Conservation (phyloP, 2,329 filamentous ascomycete species). For the Alternaria dauci region DNA sequence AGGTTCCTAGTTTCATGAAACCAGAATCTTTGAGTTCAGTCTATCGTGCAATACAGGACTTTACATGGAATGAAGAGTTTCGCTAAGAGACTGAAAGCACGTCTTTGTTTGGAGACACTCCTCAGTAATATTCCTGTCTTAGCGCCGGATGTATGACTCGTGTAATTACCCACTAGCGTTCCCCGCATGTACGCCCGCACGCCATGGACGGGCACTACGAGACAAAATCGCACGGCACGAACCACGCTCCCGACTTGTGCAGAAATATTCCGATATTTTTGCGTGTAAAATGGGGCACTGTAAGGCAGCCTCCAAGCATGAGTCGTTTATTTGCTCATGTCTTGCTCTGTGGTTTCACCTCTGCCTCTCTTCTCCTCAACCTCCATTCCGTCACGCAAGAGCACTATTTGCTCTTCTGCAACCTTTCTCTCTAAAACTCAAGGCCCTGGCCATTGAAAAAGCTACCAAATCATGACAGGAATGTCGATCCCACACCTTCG, state of each 20-base stretch:
- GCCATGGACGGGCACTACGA: background rate
- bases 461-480: background rate
- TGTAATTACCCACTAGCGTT: background rate
- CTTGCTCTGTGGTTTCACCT: background rate
- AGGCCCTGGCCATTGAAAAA: background rate
- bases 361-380: background rate
- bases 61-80: no score
- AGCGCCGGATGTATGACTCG: background rate
- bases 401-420: background rate
- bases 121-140: background rate
- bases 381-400: background rate
- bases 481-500: constrained; percentile 17
- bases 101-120: no score
- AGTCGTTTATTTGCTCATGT: background rate
- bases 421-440: background rate
- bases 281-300: background rate
- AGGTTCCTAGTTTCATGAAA: no score
- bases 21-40: no score
- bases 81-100: no score
- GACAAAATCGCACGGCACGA: background rate
- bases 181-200: background rate
- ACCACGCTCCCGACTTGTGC: background rate
- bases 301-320: background rate
- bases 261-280: background rate
- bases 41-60: no score